Percentiles rank a stretch among this genome's conserved stretches.
Conservation (phyloP, 176 grass and related monocot genomes). For the Cymbopogon citratus region DNA sequence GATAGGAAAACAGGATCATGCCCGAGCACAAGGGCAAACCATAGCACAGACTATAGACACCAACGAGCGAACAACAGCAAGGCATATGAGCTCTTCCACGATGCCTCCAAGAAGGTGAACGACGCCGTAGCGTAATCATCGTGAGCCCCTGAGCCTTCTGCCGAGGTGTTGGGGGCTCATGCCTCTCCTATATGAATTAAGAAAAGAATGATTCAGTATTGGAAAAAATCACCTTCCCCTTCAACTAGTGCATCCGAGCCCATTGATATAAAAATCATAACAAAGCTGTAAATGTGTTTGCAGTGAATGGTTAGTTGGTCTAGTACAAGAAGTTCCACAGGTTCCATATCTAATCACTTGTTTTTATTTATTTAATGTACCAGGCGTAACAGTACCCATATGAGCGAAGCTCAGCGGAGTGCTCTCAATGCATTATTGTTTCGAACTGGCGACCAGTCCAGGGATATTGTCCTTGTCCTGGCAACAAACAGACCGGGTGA, state of each 20-base stretch:
- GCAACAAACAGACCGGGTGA: conserved; percentile 91
- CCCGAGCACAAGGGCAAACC: too few relatives aligned
- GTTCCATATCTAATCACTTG: conserved; percentile 1
- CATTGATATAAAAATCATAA: not conserved
- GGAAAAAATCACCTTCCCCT: not conserved
- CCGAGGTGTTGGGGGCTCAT: too few relatives aligned
- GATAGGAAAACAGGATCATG: too few relatives aligned
- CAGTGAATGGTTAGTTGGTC: not conserved
- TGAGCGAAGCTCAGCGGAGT: conserved; percentile 91
- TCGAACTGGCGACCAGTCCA: conserved; percentile 90
- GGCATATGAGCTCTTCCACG: too few relatives aligned
- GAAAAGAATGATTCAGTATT: not conserved
- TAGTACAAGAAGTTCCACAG: conserved; percentile 4
- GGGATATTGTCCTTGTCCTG: conserved; percentile 77
- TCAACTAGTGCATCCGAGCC: not conserved
- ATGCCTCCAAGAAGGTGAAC: too few relatives aligned
- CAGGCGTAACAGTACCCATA: conserved; percentile 79
- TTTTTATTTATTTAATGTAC: conserved; percentile 31
- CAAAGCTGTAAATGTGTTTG: not conserved
- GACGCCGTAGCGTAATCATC: too few relatives aligned
- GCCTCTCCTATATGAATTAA: not conserved
- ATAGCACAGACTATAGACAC: too few relatives aligned
- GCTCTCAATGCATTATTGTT: conserved; percentile 94
- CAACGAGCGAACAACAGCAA: too few relatives aligned
- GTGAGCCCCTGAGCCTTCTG: too few relatives aligned